A percentile compares a stretch with the other conserved stretches of the same genome.
These are phyloP conservation scores for Oenanthe sinensis DNA, from an alignment of 129 eudicot species.

Conservation along the genomic window DNA sequence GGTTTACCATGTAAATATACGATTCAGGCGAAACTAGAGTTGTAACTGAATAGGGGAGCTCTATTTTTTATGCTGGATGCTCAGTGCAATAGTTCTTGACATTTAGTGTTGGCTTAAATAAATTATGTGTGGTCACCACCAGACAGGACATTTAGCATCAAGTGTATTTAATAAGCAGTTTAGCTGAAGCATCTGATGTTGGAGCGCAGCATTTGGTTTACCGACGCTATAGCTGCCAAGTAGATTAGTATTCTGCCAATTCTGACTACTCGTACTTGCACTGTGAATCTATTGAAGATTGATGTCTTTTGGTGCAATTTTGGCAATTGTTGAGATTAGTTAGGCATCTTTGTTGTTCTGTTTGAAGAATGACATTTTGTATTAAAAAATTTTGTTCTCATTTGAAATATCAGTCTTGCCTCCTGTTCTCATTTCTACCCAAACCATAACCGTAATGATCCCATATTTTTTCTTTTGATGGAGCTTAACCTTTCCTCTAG, in stretches of 20 bases:
- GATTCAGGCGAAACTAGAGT: background rate
- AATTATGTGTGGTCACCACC: background rate
- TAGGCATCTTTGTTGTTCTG: background rate
- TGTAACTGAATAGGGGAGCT: background rate
- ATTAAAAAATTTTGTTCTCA: background rate
- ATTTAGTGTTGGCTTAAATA: background rate
- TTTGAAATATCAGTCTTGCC: background rate
- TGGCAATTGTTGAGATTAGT: background rate
- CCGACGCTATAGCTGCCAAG: background rate
- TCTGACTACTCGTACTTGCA: background rate
- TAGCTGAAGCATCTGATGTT: background rate
- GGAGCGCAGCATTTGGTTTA: background rate
- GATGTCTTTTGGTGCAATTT: background rate
- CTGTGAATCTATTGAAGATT: background rate
- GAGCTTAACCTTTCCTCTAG: background rate
- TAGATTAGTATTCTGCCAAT: background rate
- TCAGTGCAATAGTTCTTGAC: background rate
- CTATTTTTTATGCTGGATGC: background rate
- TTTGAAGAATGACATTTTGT: background rate
- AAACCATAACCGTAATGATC: background rate
- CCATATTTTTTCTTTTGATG: background rate
- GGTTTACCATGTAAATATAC: conserved; percentile 2
- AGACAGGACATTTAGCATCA: background rate
- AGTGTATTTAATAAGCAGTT: background rate
- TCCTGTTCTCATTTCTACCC: background rate